These are phyloP conservation scores for Pigoraptor vietnamica DNA, from an alignment of 78 protist genomes.

Conservation along the genomic window DNA sequence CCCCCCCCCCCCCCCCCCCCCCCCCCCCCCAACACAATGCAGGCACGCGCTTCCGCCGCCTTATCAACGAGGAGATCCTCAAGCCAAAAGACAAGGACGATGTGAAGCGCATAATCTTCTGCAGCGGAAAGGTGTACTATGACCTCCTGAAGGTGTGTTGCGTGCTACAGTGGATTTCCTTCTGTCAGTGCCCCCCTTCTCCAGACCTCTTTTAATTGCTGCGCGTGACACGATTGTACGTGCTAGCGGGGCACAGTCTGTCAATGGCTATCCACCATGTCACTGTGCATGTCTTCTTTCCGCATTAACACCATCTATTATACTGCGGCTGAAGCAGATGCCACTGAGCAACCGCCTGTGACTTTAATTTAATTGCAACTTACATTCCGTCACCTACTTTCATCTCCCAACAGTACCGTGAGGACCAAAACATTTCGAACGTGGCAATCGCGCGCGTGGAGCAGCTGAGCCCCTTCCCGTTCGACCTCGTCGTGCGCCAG, in stretches of 20 bases:
- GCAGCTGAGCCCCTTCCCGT: slow-evolving; percentile 95
- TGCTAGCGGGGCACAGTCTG: no score
- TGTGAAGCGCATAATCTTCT: slow-evolving; percentile 75
- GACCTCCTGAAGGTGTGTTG: slow-evolving; percentile 23
- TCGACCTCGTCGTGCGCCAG: slow-evolving; percentile 61
- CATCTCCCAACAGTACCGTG: slow-evolving; percentile 32
- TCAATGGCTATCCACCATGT: no score
- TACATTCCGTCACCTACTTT: not conserved
- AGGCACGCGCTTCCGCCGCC: slow-evolving; percentile 30
- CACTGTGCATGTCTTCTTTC: no score
- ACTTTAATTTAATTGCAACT: not conserved
- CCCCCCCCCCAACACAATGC: slow-evolving; percentile 5
- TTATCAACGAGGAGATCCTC: slow-evolving; percentile 15
- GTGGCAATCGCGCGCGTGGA: slow-evolving; percentile 82
- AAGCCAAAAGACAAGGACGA: slow-evolving; percentile 14
- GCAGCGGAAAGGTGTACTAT: slow-evolving; percentile 84
- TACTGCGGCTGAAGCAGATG: no score
- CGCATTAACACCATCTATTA: no score
- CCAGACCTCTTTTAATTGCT: no score
- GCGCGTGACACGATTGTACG: no score
- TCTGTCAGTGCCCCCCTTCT: no score
- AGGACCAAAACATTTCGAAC: slow-evolving; percentile 36
- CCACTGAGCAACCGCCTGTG: no score
- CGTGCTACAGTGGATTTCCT: not conserved
- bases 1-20: slow-evolving; percentile 39